Percentiles rank a stretch among this genome's conserved stretches.
Conservation (phyloP, 495 filamentous ascomycete genomes). For the Aspergillus sclerotiicarbonarius region DNA sequence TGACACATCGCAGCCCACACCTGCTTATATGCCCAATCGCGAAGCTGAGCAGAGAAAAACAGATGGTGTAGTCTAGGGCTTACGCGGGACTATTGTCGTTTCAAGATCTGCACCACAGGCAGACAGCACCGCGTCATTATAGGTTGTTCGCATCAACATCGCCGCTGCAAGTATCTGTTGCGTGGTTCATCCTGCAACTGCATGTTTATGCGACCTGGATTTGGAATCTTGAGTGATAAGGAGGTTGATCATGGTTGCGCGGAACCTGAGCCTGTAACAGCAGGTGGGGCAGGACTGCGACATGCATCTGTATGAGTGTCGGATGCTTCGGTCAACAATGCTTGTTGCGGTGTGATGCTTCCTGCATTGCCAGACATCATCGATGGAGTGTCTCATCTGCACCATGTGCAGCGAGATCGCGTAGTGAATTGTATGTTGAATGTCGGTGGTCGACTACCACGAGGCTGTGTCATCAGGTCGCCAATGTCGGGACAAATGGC, state of each 20-base stretch:
- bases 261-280: too few relatives aligned
- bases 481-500: not conserved
- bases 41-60: not conserved
- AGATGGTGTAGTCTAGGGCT: not conserved
- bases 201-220: not conserved
- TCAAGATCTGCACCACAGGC: not conserved
- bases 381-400: not conserved
- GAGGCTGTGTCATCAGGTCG: too few relatives aligned
- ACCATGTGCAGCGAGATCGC: not conserved
- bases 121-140: not conserved
- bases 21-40: not conserved
- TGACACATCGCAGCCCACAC: not conserved
- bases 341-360: constrained; percentile 13
- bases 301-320: not conserved
- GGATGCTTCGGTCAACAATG: not conserved
- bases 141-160: not conserved
- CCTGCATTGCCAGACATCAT: constrained; percentile 1
- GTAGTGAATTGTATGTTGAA: not conserved
- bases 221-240: not conserved
- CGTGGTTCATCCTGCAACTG: not conserved
- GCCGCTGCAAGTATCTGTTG: not conserved
- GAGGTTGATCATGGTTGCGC: not conserved
- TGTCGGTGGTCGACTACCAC: too few relatives aligned
- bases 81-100: not conserved
- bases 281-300: too few relatives aligned